Evolutionary conservation across 345 rosid species (phyloP).

Genomic region (Eucalyptus sideroxylon): DNA sequence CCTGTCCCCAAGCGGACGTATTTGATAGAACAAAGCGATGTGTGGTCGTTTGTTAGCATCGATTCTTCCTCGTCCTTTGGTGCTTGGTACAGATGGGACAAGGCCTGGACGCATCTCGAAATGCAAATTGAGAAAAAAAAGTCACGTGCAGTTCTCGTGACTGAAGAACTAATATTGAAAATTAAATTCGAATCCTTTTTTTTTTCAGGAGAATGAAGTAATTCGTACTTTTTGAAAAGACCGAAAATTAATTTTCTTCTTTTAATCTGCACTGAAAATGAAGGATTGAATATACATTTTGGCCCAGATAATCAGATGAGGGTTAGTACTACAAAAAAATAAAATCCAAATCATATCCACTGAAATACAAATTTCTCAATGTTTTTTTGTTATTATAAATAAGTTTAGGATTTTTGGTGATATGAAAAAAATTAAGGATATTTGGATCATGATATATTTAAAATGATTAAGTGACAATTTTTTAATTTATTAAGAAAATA

Average conservation of each 20-base stretch:
- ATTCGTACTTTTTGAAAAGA: too few species aligned
- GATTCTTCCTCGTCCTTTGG: neutral
- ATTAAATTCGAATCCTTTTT: neutral
- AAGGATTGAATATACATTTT: neutral
- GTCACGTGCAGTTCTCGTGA: neutral
- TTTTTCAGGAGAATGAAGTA: neutral
- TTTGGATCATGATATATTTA: too few species aligned
- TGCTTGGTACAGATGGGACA: constrained; percentile 1
- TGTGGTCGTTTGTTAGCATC: neutral
- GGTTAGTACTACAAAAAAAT: neutral
- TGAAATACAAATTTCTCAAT: too few species aligned
- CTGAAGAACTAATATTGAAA: too few species aligned
- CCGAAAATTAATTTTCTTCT: neutral
- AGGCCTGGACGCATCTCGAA: neutral
- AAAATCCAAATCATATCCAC: neutral
- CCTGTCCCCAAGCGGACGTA: neutral
- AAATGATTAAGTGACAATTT: too few species aligned
- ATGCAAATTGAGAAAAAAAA: neutral
- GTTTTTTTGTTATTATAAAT: too few species aligned
- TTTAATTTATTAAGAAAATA: too few species aligned
- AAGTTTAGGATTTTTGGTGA: too few species aligned
- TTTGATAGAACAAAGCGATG: neutral
- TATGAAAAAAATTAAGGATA: too few species aligned
- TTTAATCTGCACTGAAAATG: neutral
- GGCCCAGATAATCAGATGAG: rapidly evolving